phyloP scores from a whole-genome alignment of 768 basidiomycete genomes.

The Panaeolus cyanescens region DNA sequence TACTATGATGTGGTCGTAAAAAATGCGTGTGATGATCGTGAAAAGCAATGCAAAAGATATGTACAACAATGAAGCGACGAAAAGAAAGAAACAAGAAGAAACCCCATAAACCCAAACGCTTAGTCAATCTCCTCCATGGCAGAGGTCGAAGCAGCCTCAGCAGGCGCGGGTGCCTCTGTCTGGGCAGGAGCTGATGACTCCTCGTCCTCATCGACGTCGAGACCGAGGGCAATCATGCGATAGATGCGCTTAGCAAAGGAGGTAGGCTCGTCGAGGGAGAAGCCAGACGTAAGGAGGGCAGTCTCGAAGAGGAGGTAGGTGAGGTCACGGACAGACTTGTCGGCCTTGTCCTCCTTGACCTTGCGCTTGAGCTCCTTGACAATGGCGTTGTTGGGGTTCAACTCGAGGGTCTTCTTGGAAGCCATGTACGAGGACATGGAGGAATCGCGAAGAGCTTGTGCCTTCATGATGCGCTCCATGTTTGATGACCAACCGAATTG shows the following conservation, averaged over 20 bases:
- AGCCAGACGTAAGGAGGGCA: constrained; percentile 91
- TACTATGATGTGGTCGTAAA: constrained; percentile 9
- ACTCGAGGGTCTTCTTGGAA: constrained; percentile 95
- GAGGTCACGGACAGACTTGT: constrained; percentile 97
- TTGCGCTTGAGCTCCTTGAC: constrained; percentile 96
- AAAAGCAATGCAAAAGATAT: constrained; percentile 29
- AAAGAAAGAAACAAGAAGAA: constrained; percentile 21
- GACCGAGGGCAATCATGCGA: constrained; percentile 93
- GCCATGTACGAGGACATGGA: constrained; percentile 99
- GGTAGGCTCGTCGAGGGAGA: constrained; percentile 93
- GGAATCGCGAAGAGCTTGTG: constrained; percentile 92
- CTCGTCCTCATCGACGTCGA: constrained; percentile 86
- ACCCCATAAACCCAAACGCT: constrained; percentile 22
- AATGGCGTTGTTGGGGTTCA: constrained; percentile 90
- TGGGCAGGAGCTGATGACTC: constrained; percentile 43
- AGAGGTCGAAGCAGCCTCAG: constrained; percentile 67
- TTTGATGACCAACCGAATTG: constrained; percentile 99
- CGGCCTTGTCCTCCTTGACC: constrained; percentile 95
- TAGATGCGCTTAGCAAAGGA: constrained; percentile 96
- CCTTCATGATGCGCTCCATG: constrained; percentile 99
- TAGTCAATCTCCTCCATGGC: constrained; percentile 99
- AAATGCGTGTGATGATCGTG: constrained; percentile 16
- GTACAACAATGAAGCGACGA: constrained; percentile 28
- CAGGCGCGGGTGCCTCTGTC: constrained; percentile 49
- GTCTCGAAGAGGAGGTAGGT: constrained; percentile 98